Evolutionary conservation across 2,329 filamentous ascomycete genomes (phyloP).

Genomic region (Rhynchosporium secalis): DNA sequence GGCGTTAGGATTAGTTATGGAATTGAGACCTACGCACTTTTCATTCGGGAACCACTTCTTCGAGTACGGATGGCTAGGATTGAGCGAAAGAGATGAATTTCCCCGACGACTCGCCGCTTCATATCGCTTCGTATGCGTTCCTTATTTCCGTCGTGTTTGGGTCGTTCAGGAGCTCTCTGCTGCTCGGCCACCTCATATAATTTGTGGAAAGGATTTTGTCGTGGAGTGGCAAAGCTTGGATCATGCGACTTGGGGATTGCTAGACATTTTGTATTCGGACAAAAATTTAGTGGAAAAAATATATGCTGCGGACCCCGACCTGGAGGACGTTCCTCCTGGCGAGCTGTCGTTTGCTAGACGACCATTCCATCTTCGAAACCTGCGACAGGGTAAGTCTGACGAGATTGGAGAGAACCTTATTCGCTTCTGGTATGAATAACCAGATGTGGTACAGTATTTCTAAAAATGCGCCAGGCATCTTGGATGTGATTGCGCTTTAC

Average conservation of each 20-base stretch:
- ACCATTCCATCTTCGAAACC: slow-evolving; percentile 20
- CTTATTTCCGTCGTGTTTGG: slow-evolving; percentile 39
- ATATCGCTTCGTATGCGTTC: slow-evolving; percentile 18
- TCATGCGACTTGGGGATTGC: slow-evolving; percentile 16
- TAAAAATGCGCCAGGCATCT: slow-evolving; percentile 15
- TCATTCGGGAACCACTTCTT: neutral
- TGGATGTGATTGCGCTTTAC: slow-evolving; percentile 14
- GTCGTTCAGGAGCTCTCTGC: slow-evolving; percentile 42
- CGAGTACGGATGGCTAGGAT: neutral
- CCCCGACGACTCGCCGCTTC: slow-evolving; percentile 18
- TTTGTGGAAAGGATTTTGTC: slow-evolving; percentile 13
- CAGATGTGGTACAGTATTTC: slow-evolving; percentile 5
- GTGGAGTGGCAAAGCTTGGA: slow-evolving; percentile 19
- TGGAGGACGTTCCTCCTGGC: slow-evolving; percentile 6
- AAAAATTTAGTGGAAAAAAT: slow-evolving; percentile 12
- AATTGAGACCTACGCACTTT: neutral
- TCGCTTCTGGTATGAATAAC: neutral
- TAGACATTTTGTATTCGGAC: slow-evolving; percentile 16
- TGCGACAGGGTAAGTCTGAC: slow-evolving; percentile 3
- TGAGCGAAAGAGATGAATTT: slow-evolving; percentile 11
- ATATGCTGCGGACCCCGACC: slow-evolving; percentile 10
- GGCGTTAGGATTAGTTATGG: slow-evolving; percentile 15
- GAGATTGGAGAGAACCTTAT: neutral
- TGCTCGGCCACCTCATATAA: slow-evolving; percentile 5
- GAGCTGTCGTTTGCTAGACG: slow-evolving; percentile 17